These are phyloP conservation scores for Sclerotinia minor DNA, from an alignment of 2,329 filamentous ascomycete species.

Conservation along the genomic window DNA sequence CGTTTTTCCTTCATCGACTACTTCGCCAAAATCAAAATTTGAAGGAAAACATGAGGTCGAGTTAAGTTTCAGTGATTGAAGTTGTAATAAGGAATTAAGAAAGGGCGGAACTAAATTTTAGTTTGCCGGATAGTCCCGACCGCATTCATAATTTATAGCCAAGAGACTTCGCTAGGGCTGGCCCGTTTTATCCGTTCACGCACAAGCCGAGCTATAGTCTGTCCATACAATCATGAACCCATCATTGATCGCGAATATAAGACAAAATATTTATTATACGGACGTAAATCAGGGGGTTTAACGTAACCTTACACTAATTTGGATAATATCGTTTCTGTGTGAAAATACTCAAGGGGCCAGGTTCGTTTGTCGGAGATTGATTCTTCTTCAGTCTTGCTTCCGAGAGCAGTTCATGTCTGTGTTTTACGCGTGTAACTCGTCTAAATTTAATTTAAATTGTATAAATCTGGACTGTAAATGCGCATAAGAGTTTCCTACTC, in stretches of 20 bases:
- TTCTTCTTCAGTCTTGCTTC: neutral
- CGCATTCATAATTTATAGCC: neutral
- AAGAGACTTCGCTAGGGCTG: constrained; percentile 11
- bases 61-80: neutral
- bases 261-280: neutral
- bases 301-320: neutral
- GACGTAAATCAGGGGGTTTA: neutral
- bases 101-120: neutral
- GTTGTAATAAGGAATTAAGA: neutral
- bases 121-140: neutral
- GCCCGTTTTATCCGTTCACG: constrained; percentile 3
- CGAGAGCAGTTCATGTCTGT: neutral
- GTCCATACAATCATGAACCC: neutral
- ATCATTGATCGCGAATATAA: neutral
- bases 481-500: neutral
- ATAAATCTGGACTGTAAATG: neutral
- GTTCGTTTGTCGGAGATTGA: neutral
- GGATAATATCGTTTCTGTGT: neutral
- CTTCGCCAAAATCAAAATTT: neutral
- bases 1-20: neutral
- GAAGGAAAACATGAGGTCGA: neutral
- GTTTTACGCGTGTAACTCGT: neutral
- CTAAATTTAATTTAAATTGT: neutral
- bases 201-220: constrained; percentile 15
- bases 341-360: neutral